These are phyloP conservation scores for Penicillium glabrum DNA, from an alignment of 2,329 filamentous ascomycete genomes.

Conservation along the genomic window DNA sequence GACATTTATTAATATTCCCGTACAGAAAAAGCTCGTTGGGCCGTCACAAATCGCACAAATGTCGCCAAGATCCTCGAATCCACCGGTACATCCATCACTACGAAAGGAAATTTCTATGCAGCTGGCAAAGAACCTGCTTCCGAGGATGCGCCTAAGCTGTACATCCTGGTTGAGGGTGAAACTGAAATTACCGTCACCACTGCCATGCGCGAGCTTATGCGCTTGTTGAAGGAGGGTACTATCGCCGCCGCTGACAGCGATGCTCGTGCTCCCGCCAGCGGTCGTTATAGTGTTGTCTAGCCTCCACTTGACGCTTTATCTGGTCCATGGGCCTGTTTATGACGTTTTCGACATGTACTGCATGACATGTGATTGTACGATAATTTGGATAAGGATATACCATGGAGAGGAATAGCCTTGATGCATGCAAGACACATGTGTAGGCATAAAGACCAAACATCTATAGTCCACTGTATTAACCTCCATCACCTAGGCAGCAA, in stretches of 20 bases:
- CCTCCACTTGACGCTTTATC: background rate
- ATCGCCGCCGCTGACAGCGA: constrained; percentile 87
- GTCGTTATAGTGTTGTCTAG: constrained; percentile 77
- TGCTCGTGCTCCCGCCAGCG: constrained; percentile 72
- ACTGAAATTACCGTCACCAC: constrained; percentile 89
- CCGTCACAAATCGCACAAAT: constrained; percentile 96
- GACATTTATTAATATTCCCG: constrained; percentile 10
- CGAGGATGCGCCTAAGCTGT: constrained; percentile 84
- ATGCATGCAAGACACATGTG: background rate
- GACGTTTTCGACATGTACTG: background rate
- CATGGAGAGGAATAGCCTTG: background rate
- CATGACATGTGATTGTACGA: background rate
- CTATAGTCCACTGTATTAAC: background rate
- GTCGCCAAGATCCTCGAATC: constrained; percentile 96
- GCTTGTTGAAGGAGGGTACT: constrained; percentile 84
- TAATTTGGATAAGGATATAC: background rate
- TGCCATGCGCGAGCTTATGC: constrained; percentile 86
- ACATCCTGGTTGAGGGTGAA: constrained; percentile 96
- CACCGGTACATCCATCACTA: constrained; percentile 94
- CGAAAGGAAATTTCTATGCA: constrained; percentile 89
- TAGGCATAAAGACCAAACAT: background rate
- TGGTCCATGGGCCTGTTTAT: background rate
- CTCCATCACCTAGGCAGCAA: background rate
- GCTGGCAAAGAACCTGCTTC: constrained; percentile 75
- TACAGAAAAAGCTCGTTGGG: constrained; percentile 89